A percentile compares a stretch with the other conserved stretches of the same genome.
phyloP scores from a whole-genome alignment of 805 yeast genomes.

The Yamadazyma kitorensis region DNA sequence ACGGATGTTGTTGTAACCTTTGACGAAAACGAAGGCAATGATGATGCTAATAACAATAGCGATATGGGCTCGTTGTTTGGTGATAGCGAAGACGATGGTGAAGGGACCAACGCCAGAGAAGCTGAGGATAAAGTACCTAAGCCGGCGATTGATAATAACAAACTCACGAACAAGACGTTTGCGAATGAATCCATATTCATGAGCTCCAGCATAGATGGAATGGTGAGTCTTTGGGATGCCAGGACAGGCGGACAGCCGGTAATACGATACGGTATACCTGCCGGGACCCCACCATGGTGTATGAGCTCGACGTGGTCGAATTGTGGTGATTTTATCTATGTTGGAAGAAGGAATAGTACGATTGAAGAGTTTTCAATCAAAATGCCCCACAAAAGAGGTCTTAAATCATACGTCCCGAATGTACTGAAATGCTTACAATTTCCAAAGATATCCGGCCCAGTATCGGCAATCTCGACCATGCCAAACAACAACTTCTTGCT shows the following conservation, averaged over 20 bases:
- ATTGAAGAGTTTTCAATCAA: constrained; percentile 74
- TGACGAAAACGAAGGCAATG: constrained; percentile 18
- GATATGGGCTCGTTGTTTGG: constrained; percentile 50
- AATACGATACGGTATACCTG: constrained; percentile 52
- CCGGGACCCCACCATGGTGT: constrained; percentile 90
- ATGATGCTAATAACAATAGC: constrained; percentile 21
- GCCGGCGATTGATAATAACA: constrained; percentile 13
- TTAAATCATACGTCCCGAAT: constrained; percentile 28
- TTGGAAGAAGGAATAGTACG: constrained; percentile 85
- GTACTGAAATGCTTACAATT: constrained; percentile 63
- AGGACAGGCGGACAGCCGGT: constrained; percentile 45
- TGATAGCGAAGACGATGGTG: constrained; percentile 36
- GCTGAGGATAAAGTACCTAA: constrained; percentile 14
- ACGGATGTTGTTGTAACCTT: constrained; percentile 37
- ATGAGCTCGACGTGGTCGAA: constrained; percentile 84
- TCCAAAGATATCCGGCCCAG: constrained; percentile 89
- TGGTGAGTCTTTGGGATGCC: constrained; percentile 77
- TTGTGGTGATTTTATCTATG: constrained; percentile 74
- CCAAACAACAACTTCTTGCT: constrained; percentile 77
- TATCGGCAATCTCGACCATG: constrained; percentile 72
- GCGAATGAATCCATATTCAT: constrained; percentile 55
- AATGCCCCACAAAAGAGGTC: constrained; percentile 44
- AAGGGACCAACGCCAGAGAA: constrained; percentile 13
- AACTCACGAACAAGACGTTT: constrained; percentile 21
- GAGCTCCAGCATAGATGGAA: constrained; percentile 82